These are phyloP conservation scores for Vanrija pseudolonga DNA, from an alignment of 1,284 basidiomycete species.

Conservation along the genomic window DNA sequence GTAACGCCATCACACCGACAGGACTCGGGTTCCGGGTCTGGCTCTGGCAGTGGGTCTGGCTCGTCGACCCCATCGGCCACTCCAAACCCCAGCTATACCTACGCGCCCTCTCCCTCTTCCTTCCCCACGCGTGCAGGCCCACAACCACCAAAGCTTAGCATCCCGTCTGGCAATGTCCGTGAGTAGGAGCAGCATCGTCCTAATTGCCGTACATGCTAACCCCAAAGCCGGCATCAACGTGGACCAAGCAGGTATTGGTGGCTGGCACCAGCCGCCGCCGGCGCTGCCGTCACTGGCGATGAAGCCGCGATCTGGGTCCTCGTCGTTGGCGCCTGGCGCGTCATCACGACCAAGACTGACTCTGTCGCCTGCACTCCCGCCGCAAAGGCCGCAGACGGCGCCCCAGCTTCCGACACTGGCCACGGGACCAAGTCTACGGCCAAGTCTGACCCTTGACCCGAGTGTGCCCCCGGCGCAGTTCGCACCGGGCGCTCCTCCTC, in stretches of 20 bases:
- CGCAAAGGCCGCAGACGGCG: no score
- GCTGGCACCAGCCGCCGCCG: slow-evolving; percentile 37
- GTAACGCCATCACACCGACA: background rate
- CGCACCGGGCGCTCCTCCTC: background rate
- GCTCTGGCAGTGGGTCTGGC: slow-evolving; percentile 1
- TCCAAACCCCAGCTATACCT: slow-evolving; percentile 19
- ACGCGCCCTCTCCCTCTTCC: no score
- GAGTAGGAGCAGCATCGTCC: slow-evolving; percentile 24
- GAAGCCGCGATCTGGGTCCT: slow-evolving; percentile 5
- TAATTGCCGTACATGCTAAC: background rate
- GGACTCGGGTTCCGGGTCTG: background rate
- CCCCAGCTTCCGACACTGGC: background rate
- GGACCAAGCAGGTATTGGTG: slow-evolving; percentile 42
- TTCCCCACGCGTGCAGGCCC: no score
- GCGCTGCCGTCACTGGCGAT: slow-evolving; percentile 31
- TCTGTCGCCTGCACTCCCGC: slow-evolving; percentile 15
- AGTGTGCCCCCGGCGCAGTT: no score
- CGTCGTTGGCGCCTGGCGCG: slow-evolving; percentile 16
- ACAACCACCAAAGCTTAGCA: slow-evolving; percentile 34
- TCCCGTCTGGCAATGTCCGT: slow-evolving; percentile 49
- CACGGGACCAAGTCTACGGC: slow-evolving; percentile 11
- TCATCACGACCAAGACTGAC: slow-evolving; percentile 34
- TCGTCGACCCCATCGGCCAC: slow-evolving; percentile 8
- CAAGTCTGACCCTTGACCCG: slow-evolving; percentile 12
- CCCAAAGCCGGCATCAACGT: slow-evolving; percentile 41